Conservation (phyloP, 2,329 filamentous ascomycete species). For the Nemania diffusa region DNA sequence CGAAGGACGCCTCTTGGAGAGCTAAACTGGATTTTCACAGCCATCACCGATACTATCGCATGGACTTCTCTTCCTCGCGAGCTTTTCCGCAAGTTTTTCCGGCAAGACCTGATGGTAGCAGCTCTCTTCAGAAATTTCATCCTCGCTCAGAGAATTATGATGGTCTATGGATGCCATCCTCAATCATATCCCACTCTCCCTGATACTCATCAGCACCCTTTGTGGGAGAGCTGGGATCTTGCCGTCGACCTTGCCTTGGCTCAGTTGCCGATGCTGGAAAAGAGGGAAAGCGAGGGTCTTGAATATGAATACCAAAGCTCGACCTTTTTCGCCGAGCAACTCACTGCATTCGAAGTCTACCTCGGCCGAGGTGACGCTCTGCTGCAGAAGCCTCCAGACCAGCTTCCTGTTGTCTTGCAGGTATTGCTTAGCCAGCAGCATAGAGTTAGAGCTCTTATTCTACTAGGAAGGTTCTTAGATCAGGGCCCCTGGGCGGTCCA, state of each 20-base stretch:
- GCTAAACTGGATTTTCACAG: conserved; percentile 99
- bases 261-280: conserved; percentile 87
- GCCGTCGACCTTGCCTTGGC: conserved; percentile 94
- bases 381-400: conserved; percentile 88
- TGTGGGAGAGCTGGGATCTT: conserved; percentile 98
- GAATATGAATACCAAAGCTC: conserved; percentile 96
- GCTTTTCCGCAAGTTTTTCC: conserved; percentile 95
- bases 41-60: conserved; percentile 97
- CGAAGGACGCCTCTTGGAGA: conserved; percentile 93
- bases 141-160: conserved; percentile 94
- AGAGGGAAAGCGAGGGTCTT: conserved; percentile 75
- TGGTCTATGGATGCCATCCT: conserved; percentile 93
- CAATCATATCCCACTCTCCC: conserved; percentile 92
- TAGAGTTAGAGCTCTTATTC: conserved; percentile 86
- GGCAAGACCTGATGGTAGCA: conserved; percentile 99
- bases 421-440: conserved; percentile 97
- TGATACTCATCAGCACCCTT: conserved; percentile 90
- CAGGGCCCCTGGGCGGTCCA: conserved; percentile 99
- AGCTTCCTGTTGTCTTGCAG: conserved; percentile 94
- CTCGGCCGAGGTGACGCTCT: conserved; percentile 82
- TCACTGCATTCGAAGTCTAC: conserved; percentile 97
- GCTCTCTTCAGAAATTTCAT: conserved; percentile 96
- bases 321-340: conserved; percentile 94
- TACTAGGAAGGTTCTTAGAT: conserved; percentile 93
- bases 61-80: conserved; percentile 94